phyloP scores from a whole-genome alignment of 495 filamentous ascomycete genomes.

The Neurospora sublineolata region DNA sequence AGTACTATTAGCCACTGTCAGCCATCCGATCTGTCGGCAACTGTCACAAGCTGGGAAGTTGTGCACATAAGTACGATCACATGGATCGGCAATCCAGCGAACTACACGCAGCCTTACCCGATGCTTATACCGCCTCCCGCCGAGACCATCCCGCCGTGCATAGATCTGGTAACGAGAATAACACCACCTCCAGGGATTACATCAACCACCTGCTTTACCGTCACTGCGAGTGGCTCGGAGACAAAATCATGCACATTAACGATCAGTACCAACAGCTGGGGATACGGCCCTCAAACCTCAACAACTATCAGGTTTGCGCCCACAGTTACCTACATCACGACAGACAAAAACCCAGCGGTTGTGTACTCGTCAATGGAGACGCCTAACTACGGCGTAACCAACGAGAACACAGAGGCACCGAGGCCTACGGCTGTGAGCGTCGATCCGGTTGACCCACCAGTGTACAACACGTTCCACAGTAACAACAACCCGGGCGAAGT shows the following conservation, averaged over 20 bases:
- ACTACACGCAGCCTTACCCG: conserved; percentile 33
- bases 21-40: conserved; percentile 2
- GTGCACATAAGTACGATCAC: conserved; percentile 35
- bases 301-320: background rate
- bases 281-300: conserved; percentile 8
- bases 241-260: conserved; percentile 18
- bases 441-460: conserved; percentile 20
- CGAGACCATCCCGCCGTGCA: conserved; percentile 21
- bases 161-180: conserved; percentile 7
- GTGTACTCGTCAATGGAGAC: conserved; percentile 27
- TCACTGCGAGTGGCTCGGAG: conserved; percentile 4
- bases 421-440: conserved; percentile 7
- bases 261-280: conserved; percentile 8
- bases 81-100: conserved; percentile 29
- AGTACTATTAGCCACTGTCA: conserved; percentile 10
- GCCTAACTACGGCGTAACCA: conserved; percentile 32
- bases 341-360: conserved; percentile 39
- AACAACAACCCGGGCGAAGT: conserved; percentile 2
- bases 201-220: conserved; percentile 23
- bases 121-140: conserved; percentile 23
- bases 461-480: conserved; percentile 14
- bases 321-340: conserved; percentile 30
- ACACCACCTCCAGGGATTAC: conserved; percentile 21
- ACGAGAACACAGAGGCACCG: background rate
- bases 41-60: conserved; percentile 24